Evolutionary conservation across 768 basidiomycete genomes (phyloP).

Genomic region (Boletus sensibilis): DNA sequence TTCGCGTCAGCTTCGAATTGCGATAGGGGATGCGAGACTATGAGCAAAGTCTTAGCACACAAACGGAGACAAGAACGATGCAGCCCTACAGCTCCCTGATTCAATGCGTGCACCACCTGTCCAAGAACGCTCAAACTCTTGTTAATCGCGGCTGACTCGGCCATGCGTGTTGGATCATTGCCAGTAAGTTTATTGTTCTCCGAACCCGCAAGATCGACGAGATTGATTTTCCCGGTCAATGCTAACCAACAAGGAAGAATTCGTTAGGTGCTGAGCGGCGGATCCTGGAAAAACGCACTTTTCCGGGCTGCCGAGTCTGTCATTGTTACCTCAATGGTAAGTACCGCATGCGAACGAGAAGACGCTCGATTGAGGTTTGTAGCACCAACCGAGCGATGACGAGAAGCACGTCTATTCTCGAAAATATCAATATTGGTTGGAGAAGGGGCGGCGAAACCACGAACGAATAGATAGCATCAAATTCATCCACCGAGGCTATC

Average conservation of each 20-base stretch:
- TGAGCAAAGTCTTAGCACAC: constrained; percentile 7
- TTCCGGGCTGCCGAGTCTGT: constrained; percentile 50
- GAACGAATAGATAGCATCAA: constrained; percentile 46
- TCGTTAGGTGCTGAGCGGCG: not conserved
- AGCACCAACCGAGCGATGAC: constrained; percentile 79
- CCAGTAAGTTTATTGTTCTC: constrained; percentile 93
- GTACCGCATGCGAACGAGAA: constrained; percentile 85
- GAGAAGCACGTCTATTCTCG: constrained; percentile 58
- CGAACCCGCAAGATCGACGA: constrained; percentile 88
- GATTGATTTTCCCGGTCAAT: constrained; percentile 73
- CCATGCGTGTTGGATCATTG: constrained; percentile 83
- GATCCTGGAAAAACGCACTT: constrained; percentile 39
- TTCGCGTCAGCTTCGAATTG: constrained; percentile 84
- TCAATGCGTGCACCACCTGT: constrained; percentile 85
- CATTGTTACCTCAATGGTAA: constrained; percentile 70
- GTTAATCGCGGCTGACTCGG: constrained; percentile 87
- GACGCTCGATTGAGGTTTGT: constrained; percentile 84
- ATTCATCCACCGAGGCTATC: constrained; percentile 45
- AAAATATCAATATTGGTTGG: not conserved
- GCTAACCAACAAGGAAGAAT: constrained; percentile 37
- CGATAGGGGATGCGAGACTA: constrained; percentile 84
- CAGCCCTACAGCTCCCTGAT: constrained; percentile 57
- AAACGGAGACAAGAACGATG: not conserved
- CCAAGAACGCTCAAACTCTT: constrained; percentile 84
- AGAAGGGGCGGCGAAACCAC: constrained; percentile 18